Percentiles rank a stretch among this genome's conserved stretches.
These are phyloP conservation scores for Metarhizium robertsii DNA, from an alignment of 2,329 filamentous ascomycete genomes.

Conservation along the genomic window DNA sequence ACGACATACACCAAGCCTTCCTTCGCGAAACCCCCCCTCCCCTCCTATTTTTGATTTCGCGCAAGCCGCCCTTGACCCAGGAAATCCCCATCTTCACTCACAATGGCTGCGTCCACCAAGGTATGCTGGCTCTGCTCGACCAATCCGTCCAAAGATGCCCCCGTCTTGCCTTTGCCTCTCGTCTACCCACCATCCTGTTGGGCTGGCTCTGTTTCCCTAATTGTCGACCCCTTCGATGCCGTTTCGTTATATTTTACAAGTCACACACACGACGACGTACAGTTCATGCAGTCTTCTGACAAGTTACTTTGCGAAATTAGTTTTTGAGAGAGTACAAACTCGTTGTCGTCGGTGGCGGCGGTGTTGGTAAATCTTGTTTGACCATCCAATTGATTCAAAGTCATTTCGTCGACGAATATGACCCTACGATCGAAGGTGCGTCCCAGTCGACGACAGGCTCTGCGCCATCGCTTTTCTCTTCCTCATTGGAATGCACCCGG, in stretches of 20 bases:
- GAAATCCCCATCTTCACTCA: slow-evolving; percentile 4
- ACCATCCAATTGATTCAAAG: slow-evolving; percentile 94
- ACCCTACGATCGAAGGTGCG: slow-evolving; percentile 94
- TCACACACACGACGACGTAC: background rate
- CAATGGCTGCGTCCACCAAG: slow-evolving; percentile 28
- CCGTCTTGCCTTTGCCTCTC: background rate
- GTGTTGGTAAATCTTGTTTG: slow-evolving; percentile 97
- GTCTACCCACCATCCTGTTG: background rate
- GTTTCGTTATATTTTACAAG: background rate
- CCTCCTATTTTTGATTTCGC: background rate
- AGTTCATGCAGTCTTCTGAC: background rate
- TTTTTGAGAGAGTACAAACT: slow-evolving; percentile 89
- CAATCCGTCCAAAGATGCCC: background rate
- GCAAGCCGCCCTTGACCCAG: slow-evolving; percentile 9
- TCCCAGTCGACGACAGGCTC: background rate
- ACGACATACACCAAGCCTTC: background rate
- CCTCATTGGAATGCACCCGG: background rate
- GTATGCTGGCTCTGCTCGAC: slow-evolving; percentile 12
- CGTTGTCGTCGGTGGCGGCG: slow-evolving; percentile 95
- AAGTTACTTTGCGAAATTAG: slow-evolving; percentile 30
- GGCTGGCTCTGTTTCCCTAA: background rate
- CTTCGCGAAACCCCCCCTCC: background rate
- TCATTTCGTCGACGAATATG: slow-evolving; percentile 99
- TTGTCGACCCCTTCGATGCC: background rate
- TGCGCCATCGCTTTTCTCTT: background rate